These are phyloP conservation scores for Peronospora farinosa DNA, from an alignment of 352 stramenopile species.

Conservation along the genomic window DNA sequence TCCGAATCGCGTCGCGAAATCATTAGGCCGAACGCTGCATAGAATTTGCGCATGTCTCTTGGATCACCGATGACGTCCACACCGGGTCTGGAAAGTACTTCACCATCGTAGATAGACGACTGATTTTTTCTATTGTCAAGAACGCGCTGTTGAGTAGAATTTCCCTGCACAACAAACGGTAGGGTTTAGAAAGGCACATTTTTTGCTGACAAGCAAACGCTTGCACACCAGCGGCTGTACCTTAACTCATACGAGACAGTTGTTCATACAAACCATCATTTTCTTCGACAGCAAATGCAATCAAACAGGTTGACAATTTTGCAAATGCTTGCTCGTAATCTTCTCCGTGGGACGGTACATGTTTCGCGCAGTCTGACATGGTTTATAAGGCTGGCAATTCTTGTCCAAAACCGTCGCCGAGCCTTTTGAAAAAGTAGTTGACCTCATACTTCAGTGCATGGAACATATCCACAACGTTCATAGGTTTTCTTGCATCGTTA, in stretches of 20 bases:
- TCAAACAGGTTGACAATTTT: not conserved
- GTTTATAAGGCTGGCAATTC: no score
- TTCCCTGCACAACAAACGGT: not conserved
- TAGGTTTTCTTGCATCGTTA: not conserved
- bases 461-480: not conserved
- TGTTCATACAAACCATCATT: not conserved
- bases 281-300: not conserved
- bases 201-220: no score
- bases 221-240: no score
- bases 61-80: not conserved
- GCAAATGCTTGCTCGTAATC: not conserved
- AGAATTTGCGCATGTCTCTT: not conserved
- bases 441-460: no score
- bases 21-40: not conserved
- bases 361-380: not conserved
- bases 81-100: not conserved
- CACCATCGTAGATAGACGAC: no score
- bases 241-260: not conserved
- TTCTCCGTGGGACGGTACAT: not conserved
- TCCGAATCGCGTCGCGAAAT: not conserved
- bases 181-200: not conserved
- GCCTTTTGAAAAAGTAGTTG: no score
- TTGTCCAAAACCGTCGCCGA: no score
- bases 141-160: not conserved
- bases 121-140: not conserved